phyloP scores from a whole-genome alignment of 1,284 basidiomycete genomes.

The Moesziomyces sp. region DNA sequence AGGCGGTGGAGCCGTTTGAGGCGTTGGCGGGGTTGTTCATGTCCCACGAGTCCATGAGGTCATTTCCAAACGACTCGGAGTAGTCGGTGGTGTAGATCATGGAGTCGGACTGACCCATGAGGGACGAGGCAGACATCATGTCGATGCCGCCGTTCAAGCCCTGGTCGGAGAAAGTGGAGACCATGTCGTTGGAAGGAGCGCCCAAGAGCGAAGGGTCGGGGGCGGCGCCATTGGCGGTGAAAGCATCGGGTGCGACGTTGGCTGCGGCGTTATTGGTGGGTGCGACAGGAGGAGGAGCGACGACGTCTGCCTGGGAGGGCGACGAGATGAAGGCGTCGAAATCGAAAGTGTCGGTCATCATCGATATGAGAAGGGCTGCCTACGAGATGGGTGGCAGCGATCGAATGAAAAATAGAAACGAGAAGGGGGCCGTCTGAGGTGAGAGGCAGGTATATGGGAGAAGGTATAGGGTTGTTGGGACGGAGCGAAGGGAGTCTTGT shows the following conservation, averaged over 20 bases:
- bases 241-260: slow-evolving; percentile 1
- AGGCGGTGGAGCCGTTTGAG: slow-evolving; percentile 5
- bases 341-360: slow-evolving; percentile 50
- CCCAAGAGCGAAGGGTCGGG: slow-evolving; percentile 9
- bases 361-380: slow-evolving; percentile 16
- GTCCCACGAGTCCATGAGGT: slow-evolving; percentile 36
- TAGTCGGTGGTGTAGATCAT: slow-evolving; percentile 38
- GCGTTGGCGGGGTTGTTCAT: slow-evolving; percentile 10
- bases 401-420: neutral
- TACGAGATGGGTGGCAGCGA: slow-evolving; percentile 10
- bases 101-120: slow-evolving; percentile 44
- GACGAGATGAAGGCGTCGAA: slow-evolving; percentile 57
- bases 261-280: slow-evolving; percentile 3
- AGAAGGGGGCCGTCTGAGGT: slow-evolving; percentile 2
- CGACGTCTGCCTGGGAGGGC: slow-evolving; percentile 37
- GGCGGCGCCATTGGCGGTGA: slow-evolving; percentile 9
- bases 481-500: neutral
- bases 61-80: slow-evolving; percentile 23
- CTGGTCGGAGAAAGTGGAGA: slow-evolving; percentile 35
- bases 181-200: slow-evolving; percentile 24
- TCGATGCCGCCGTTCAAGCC: slow-evolving; percentile 28
- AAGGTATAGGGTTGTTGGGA: slow-evolving; percentile 6
- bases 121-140: slow-evolving; percentile 28
- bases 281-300: slow-evolving; percentile 2
- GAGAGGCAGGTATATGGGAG: slow-evolving; percentile 17